Base-by-base conservation (phyloP, 2,329 filamentous ascomycete genomes). In the Dothiorella sarmentorum region DNA sequence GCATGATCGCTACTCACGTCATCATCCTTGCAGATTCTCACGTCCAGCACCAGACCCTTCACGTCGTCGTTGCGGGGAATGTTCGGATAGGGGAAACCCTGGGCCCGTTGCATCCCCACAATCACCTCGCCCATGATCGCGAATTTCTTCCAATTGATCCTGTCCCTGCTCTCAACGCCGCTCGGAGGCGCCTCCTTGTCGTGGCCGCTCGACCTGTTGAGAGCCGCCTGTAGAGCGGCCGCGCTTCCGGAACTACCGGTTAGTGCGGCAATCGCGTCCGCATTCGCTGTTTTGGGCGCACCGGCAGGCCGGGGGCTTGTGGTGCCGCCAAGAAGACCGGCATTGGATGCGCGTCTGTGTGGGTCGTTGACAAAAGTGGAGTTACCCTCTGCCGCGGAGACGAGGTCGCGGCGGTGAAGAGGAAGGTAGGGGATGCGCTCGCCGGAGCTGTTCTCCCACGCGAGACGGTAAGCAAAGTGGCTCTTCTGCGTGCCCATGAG, bases 91-190 rank as follows among this genome's bases (percentile, higher is more conserved):
- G 91, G 86, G 49, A 85, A 85, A 56, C 89, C 89, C 73, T 97
- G 92, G 67, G 93, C 96, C 74, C 87, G 88, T 82, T 97, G 95
- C 57, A 99, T 86, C 2, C 90, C 88, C 61, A 97, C 80, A 56
- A 97, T 82, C 4, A 97, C 89, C 66, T 97, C 93, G 6, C 92
- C 92, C 74, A 97, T 86, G 29, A 99, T 88, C 73, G 97, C 93
- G 67, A 97, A 99, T 71, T 99, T 99, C 74, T 88, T 91, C 94
- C 94, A 99, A 71, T 97, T 97, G 70, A 99, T 90, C 53, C 90
- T 81, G 62, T 90, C 73, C 84, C 63, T 73, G 20, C 71, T 71
- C 15, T 61, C 63, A 0, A 74, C 68, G 15, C 71, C 72, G 1
- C 70, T 67, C 0, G 68, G 70, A 7, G 71, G 71, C 17, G 72